Evolutionary conservation across 2,329 filamentous ascomycete species (phyloP).

Genomic region (Cladosporium velox): DNA sequence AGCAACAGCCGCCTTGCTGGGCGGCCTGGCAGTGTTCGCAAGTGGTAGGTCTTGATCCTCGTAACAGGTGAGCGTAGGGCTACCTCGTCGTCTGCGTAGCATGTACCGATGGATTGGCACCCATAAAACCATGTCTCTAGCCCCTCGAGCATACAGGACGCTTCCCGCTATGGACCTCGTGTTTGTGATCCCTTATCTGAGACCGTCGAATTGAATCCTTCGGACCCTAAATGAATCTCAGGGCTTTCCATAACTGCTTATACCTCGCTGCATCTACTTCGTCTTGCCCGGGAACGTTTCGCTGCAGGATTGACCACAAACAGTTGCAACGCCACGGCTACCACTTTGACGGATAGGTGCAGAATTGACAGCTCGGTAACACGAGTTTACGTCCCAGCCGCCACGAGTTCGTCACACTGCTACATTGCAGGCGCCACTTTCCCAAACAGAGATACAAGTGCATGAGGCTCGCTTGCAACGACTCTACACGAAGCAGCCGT

Average conservation of each 20-base stretch:
- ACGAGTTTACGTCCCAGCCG: not conserved
- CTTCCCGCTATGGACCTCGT: not conserved
- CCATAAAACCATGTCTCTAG: constrained; percentile 4
- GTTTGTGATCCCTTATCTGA: constrained; percentile 5
- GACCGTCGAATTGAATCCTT: not conserved
- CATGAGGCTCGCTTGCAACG: constrained; percentile 6
- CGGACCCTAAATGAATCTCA: not conserved
- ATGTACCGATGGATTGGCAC: not conserved
- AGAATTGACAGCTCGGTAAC: constrained; percentile 9
- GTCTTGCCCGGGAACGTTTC: not conserved
- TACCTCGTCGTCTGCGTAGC: not conserved
- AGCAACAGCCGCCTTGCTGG: not conserved
- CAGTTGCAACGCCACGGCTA: constrained; percentile 2
- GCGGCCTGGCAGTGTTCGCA: not conserved
- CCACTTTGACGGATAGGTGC: not conserved
- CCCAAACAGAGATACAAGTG: not conserved
- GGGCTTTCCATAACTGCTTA: not conserved
- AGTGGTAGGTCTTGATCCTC: not conserved
- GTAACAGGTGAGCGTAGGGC: not conserved
- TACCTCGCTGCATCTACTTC: not conserved
- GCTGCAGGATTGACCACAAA: not conserved
- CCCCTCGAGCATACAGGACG: constrained; percentile 5
- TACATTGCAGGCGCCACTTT: constrained; percentile 11
- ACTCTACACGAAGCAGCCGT: not conserved
- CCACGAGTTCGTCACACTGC: constrained; percentile 9